Evolutionary conservation across 2,329 filamentous ascomycete genomes (phyloP).

Genomic region (Colletotrichum theobromicola): DNA sequence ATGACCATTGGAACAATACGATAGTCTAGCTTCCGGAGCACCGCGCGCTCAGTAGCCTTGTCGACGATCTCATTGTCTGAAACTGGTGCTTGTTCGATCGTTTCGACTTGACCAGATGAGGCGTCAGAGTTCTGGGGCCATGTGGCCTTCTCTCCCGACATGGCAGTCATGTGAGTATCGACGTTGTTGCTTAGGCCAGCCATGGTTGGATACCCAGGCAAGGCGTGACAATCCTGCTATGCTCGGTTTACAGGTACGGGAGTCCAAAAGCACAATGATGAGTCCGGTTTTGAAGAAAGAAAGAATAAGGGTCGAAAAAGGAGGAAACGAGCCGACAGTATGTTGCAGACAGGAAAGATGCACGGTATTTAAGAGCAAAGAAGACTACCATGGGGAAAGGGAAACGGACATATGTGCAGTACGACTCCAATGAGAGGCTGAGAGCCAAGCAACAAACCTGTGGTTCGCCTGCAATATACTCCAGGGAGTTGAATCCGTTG

Average conservation of each 20-base stretch:
- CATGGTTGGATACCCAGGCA: not conserved
- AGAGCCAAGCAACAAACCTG: not conserved
- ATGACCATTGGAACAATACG: conserved; percentile 36
- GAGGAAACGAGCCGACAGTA: not conserved
- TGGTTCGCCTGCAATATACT: not conserved
- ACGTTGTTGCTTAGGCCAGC: not conserved
- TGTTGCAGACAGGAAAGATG: not conserved
- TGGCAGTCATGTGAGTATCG: not conserved
- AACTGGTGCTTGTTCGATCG: not conserved
- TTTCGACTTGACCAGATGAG: conserved; percentile 21
- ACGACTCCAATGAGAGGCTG: not conserved
- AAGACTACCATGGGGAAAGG: not conserved
- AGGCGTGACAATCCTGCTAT: not conserved
- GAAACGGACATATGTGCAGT: not conserved
- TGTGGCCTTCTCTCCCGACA: not conserved
- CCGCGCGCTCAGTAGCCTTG: conserved; percentile 2
- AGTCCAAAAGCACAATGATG: not conserved
- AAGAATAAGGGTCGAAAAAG: not conserved
- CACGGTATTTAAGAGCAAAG: not conserved
- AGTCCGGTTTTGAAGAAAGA: not conserved
- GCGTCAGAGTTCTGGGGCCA: conserved; percentile 25
- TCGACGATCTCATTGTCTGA: not conserved
- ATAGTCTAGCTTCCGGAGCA: conserved; percentile 32
- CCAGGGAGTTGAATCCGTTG: not conserved
- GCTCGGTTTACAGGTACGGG: not conserved